phyloP scores from a whole-genome alignment of 208 protist species.

The Crithidia mellificae region DNA sequence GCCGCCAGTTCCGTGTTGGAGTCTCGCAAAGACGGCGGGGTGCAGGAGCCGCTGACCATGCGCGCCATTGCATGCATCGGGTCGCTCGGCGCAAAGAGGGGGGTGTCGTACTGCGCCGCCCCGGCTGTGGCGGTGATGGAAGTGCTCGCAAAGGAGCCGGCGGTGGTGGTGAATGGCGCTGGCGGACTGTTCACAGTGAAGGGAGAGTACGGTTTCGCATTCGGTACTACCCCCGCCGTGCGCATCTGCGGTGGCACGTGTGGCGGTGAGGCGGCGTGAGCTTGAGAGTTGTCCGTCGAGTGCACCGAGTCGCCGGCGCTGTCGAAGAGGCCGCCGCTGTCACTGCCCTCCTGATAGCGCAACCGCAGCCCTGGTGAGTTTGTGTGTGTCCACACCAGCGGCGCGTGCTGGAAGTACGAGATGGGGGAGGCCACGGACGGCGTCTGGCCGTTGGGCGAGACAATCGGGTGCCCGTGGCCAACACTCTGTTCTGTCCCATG shows the following conservation, averaged over 20 bases:
- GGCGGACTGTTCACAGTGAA: background rate
- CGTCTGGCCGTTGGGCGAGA: background rate
- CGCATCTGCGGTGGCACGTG: background rate
- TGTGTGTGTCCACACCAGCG: conserved; percentile 3
- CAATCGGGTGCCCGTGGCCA: background rate
- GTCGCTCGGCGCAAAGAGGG: background rate
- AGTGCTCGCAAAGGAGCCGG: background rate
- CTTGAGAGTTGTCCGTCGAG: background rate
- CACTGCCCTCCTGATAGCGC: background rate
- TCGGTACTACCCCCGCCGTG: background rate
- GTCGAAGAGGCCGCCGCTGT: background rate
- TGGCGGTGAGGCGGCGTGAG: background rate
- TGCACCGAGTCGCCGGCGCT: background rate
- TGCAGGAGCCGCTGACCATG: conserved; percentile 1
- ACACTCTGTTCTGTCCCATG: too few species aligned
- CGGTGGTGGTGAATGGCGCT: background rate
- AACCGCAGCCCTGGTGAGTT: background rate
- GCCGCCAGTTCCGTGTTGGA: background rate
- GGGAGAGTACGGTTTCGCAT: background rate
- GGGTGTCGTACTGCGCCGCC: background rate
- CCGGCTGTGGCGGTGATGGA: background rate
- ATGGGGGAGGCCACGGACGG: conserved; percentile 11
- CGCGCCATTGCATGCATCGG: background rate
- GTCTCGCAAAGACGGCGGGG: background rate
- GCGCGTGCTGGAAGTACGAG: conserved; percentile 30